phyloP scores from a whole-genome alignment of 345 rosid genomes.

The Erysimum cheiranthoides region DNA sequence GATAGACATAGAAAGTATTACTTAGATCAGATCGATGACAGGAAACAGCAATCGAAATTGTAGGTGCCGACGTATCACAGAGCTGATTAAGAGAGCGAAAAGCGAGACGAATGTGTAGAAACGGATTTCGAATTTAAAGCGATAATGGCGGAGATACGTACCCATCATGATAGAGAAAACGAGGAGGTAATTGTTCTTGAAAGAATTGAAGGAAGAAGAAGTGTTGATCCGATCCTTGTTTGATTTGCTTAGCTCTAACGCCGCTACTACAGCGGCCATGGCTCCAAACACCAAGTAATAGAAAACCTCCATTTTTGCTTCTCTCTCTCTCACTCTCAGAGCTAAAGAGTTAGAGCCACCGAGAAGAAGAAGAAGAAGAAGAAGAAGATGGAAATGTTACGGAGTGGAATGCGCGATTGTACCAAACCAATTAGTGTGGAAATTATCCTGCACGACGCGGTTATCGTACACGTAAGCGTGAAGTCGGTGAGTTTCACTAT shows the following conservation, averaged over 20 bases:
- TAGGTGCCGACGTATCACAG: constrained; percentile 5
- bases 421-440: constrained; percentile 20
- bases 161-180: constrained; percentile 98
- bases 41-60: constrained; percentile 4
- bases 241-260: constrained; percentile 71
- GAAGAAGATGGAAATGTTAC: constrained; percentile 19
- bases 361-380: constrained; percentile 11
- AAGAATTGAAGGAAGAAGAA: constrained; percentile 74
- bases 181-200: constrained; percentile 85
- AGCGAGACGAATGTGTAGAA: not conserved
- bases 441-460: constrained; percentile 28
- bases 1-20: not conserved
- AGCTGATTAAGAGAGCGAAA: not conserved
- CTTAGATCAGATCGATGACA: constrained; percentile 25
- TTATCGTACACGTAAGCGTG: not conserved
- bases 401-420: constrained; percentile 24
- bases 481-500: not conserved
- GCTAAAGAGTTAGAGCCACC: constrained; percentile 7
- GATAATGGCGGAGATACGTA: constrained; percentile 22
- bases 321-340: constrained; percentile 12
- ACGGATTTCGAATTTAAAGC: not conserved
- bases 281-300: constrained; percentile 69
- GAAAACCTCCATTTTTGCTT: constrained; percentile 69
- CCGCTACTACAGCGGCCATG: constrained; percentile 69
- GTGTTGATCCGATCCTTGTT: constrained; percentile 80